Conservation (phyloP, 2,329 filamentous ascomycete species). For the Paradendryphiella salina region DNA sequence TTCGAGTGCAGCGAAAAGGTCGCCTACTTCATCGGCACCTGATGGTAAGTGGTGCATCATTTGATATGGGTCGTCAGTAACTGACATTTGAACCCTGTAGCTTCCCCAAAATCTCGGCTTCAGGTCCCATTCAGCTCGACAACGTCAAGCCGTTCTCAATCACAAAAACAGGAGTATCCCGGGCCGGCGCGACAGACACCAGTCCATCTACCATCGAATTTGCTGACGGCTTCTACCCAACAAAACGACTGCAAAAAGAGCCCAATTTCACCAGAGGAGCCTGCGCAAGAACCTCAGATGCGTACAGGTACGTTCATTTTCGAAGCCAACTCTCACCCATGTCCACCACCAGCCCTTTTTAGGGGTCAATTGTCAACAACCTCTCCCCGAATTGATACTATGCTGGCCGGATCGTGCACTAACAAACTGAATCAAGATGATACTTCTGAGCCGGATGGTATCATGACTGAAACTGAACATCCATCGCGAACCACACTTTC, state of each 20-base stretch:
- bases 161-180: neutral
- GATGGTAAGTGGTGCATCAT: neutral
- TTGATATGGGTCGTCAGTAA: neutral
- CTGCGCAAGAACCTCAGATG: neutral
- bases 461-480: neutral
- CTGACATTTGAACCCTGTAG: neutral
- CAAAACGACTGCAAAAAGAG: neutral
- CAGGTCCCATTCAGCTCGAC: conserved; percentile 9
- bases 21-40: neutral
- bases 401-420: neutral
- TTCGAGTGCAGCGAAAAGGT: neutral
- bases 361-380: neutral
- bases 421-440: neutral
- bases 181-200: conserved; percentile 4
- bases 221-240: neutral
- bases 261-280: neutral
- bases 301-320: neutral
- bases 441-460: neutral
- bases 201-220: neutral
- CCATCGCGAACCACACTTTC: neutral
- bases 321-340: neutral
- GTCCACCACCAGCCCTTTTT: neutral
- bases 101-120: neutral
- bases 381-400: neutral
- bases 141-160: neutral